Evolutionary conservation across 2,329 filamentous ascomycete genomes (phyloP), one percentile per base, ranked within the genome.

Genomic region (Cladosporium sp.): DNA sequence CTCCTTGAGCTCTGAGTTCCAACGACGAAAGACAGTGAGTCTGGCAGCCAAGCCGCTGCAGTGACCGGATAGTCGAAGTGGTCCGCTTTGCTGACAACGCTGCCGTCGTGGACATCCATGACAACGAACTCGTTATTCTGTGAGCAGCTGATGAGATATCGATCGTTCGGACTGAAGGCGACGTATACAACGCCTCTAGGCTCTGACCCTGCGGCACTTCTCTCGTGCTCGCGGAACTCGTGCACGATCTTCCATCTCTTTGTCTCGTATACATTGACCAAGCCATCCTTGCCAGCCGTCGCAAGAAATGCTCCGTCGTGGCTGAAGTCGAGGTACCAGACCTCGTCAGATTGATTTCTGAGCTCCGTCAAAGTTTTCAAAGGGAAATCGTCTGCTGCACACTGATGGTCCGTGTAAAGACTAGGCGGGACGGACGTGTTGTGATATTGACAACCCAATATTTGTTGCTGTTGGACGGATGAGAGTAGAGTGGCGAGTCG

Each of bases 311-410:
- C 81, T 13, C 93, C 93, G 62, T 95, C 85, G 56, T 95, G 85
- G 4, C 92, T 97, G 68, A 95, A 98, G 48, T 85, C 81, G 9
- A 96, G 77, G 64, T 89, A 87, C 91, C 92, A 98, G 10, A 96
- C 86, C 70, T 98, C 92, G 53, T 89, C 87, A 0, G 74, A 74
- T 63, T 95, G 85, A 52, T 88, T 78, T 28, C 78, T 77, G 3
- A 97, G 77, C 61, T 95, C 85, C 13, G 85, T 68, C 6, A 85
- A 77, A 1, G 84, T 77, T 49, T 86, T 81, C 1, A 85, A 79
- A 0, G 93, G 93, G 59, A 97, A 97, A 48, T 87, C 79, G 19
- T 80, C 81, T 60, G 82, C 80, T 54, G 95, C 86, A 66, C 93
- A 98, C 43, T 77, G 75, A 67, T 98, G 93, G 65, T 97, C 89